These are phyloP conservation scores for Phytophthora pini DNA, from an alignment of 352 stramenopile genomes.

Conservation along the genomic window DNA sequence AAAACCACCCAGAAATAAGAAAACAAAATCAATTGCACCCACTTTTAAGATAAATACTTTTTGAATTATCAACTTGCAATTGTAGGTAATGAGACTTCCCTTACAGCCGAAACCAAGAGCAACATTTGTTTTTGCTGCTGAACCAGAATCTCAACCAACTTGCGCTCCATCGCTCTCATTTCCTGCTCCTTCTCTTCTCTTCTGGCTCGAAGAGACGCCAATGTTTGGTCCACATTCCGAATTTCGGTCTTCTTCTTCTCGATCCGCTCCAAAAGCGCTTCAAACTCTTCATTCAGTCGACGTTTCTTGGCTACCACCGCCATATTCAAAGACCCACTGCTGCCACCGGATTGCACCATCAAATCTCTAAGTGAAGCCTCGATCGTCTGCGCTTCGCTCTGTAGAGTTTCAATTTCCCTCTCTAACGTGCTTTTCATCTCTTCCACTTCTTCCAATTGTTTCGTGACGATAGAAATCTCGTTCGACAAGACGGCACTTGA, in stretches of 20 bases:
- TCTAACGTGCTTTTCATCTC: conserved; percentile 66
- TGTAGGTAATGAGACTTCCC: conserved; percentile 38
- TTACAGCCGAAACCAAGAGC: conserved; percentile 47
- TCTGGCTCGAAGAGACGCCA: conserved; percentile 53
- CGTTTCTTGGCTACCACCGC: conserved; percentile 77
- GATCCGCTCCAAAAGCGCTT: conserved; percentile 73
- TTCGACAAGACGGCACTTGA: conserved; percentile 76
- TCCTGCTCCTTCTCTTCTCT: conserved; percentile 79
- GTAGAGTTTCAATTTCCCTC: conserved; percentile 61
- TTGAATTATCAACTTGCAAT: conserved; percentile 8
- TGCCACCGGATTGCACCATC: conserved; percentile 51
- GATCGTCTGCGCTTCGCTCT: conserved; percentile 62
- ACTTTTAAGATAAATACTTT: conserved; percentile 31
- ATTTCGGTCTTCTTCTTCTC: conserved; percentile 74
- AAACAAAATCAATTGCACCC: conserved; percentile 6
- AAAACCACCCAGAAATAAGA: conserved; percentile 19
- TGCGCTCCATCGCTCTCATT: conserved; percentile 79
- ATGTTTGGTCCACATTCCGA: conserved; percentile 67
- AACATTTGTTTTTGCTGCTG: conserved; percentile 87
- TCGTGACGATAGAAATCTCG: conserved; percentile 72
- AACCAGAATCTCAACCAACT: conserved; percentile 85
- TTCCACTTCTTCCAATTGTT: conserved; percentile 80
- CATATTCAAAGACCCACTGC: conserved; percentile 55
- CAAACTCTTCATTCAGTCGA: conserved; percentile 84
- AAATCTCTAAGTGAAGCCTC: conserved; percentile 66